These are phyloP conservation scores for Schoenoplectus triqueter DNA, from an alignment of 202 grass and related monocot genomes.

Conservation along the genomic window DNA sequence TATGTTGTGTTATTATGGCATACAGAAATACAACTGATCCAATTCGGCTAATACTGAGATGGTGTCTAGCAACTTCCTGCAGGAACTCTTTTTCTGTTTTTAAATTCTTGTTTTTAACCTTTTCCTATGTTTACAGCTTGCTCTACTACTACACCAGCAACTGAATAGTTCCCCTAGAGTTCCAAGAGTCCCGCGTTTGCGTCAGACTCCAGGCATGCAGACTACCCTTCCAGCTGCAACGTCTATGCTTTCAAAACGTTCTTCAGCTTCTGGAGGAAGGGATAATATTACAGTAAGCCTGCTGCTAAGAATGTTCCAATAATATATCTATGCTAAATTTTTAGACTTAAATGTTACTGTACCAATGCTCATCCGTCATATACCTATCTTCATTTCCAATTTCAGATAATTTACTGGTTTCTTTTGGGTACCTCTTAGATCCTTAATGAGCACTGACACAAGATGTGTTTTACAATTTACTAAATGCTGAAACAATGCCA, in stretches of 20 bases:
- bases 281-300: slow-evolving; percentile 64
- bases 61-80: neutral
- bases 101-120: slow-evolving; percentile 5
- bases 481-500: neutral
- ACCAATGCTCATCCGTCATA: neutral
- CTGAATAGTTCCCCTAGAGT: slow-evolving; percentile 98
- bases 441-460: neutral
- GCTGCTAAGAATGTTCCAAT: slow-evolving; percentile 33
- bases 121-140: slow-evolving; percentile 67
- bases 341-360: slow-evolving; percentile 6
- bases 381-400: slow-evolving; percentile 29
- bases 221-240: slow-evolving; percentile 56
- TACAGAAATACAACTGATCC: neutral
- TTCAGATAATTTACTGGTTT: neutral
- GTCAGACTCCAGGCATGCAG: slow-evolving; percentile 68
- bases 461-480: neutral
- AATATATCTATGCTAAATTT: slow-evolving; percentile 26
- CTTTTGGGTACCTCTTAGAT: neutral
- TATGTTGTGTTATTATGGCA: neutral
- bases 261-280: slow-evolving; percentile 69
- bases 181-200: slow-evolving; percentile 86
- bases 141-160: slow-evolving; percentile 94
- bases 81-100: neutral
- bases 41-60: slow-evolving; percentile 5
- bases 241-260: slow-evolving; percentile 73